Base-by-base conservation (phyloP, 106 monocot genomes). In the Apostasia ramifera region DNA sequence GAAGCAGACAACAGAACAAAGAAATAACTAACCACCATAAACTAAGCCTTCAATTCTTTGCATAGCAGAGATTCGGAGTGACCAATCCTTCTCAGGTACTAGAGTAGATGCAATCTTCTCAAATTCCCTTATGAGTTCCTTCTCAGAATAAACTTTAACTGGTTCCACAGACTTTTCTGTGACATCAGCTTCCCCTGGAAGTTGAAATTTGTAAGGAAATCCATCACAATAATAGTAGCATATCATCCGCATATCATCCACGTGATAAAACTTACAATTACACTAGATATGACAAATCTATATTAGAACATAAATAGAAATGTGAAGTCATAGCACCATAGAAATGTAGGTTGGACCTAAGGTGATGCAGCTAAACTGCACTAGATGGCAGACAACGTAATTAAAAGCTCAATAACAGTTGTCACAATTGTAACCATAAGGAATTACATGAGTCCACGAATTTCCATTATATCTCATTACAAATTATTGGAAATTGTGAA, bases 61-160 rank as follows among this genome's bases (percentile, higher is more conserved):
- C 87, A 99, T 85, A 13, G 92, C 90, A 82, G 93, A 87, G 78
- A 99, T 93, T 49, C 98, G 81, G 40, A 90, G 39, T 46, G 85
- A 90, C 98, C 98, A 99, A 79, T 99, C 98, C 65, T 93, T 99
- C 74, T 93, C 98, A 53, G 98, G 98, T n/a, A 88, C 85, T 58
- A 99, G 71, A 78, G 83, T 88, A 44, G 81, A 74, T 69, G 93
- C 77, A 77, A 99, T 86, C 75, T 93, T 99, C 80, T 99, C 98
- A 74, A 99, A 70, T 76, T 99, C 98, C 55, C 85, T 73, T 10
- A 90, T 61, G 44, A 99, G 78, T 80, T 99, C 98, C 67, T 85
- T 99, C 68, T 99, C 98, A 10, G 98, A 90, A 72, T 93, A 85
- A 42, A 99, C 87, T 76, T 85, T 93, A 61, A 99, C 82, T n/a